A percentile compares a stretch with the other conserved stretches of the same genome.
phyloP scores from a whole-genome alignment of 1,139 yeast species.

The Candida sp. region DNA sequence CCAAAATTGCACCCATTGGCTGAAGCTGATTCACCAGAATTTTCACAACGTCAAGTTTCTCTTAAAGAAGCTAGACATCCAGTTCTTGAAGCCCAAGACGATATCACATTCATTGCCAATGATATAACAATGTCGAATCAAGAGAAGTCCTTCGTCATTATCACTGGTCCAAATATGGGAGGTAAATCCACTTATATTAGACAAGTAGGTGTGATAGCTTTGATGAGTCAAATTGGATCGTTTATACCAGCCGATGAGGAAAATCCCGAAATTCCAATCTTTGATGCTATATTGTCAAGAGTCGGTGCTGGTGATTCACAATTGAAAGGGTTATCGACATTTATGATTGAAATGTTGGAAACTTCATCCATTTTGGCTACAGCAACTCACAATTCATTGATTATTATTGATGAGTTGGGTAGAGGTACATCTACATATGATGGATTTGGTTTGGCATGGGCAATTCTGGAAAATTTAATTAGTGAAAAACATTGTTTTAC shows the following conservation, averaged over 20 bases:
- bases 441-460: slow-evolving; percentile 98
- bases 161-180: slow-evolving; percentile 99
- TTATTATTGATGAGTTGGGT: slow-evolving; percentile 93
- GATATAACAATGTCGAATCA: slow-evolving; percentile 50
- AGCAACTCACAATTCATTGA: slow-evolving; percentile 79
- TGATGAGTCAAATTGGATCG: slow-evolving; percentile 92
- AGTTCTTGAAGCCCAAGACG: slow-evolving; percentile 89
- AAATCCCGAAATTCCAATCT: slow-evolving; percentile 71
- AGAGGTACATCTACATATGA: slow-evolving; percentile 97
- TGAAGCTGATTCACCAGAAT: slow-evolving; percentile 21
- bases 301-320: slow-evolving; percentile 99
- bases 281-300: slow-evolving; percentile 90
- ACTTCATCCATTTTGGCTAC: slow-evolving; percentile 88
- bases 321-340: slow-evolving; percentile 92
- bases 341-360: slow-evolving; percentile 98
- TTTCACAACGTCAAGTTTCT: slow-evolving; percentile 46
- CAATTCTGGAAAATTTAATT: slow-evolving; percentile 85
- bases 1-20: slow-evolving; percentile 60
- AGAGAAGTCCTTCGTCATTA: slow-evolving; percentile 67
- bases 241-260: slow-evolving; percentile 63
- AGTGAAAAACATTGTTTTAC: slow-evolving; percentile 71
- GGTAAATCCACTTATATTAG: slow-evolving; percentile 95
- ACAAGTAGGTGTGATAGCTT: slow-evolving; percentile 84
- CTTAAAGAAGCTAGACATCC: slow-evolving; percentile 87
- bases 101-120: slow-evolving; percentile 80